These are phyloP conservation scores for Gynostemma pentaphyllum DNA, from an alignment of 306 rosid species.

Conservation along the genomic window DNA sequence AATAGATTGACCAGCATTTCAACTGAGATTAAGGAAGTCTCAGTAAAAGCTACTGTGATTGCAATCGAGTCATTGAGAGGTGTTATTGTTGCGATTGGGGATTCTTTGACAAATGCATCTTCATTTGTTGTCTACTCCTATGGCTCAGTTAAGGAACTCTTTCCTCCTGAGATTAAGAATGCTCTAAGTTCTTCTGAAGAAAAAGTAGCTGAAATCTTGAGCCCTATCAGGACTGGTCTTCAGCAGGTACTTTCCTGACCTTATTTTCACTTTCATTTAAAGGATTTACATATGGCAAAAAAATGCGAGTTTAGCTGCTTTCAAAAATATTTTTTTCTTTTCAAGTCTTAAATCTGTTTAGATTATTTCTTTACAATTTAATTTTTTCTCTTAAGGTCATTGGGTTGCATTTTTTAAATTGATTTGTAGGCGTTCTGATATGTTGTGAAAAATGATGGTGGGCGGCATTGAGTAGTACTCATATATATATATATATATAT, in stretches of 20 bases:
- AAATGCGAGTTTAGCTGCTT: background rate
- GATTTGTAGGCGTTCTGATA: too few species aligned
- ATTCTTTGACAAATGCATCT: conserved; percentile 50
- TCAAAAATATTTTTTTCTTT: too few species aligned
- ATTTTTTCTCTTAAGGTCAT: too few species aligned
- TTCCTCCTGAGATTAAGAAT: conserved; percentile 58
- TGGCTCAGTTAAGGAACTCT: conserved; percentile 60
- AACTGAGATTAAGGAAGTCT: conserved; percentile 38
- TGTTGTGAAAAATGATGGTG: too few species aligned
- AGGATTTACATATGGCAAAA: too few species aligned
- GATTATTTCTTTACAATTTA: too few species aligned
- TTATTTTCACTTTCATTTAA: too few species aligned
- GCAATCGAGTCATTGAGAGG: conserved; percentile 53
- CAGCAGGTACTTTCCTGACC: conserved; percentile 38
- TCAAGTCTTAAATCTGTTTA: too few species aligned
- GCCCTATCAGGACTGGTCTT: conserved; percentile 46
- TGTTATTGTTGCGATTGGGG: conserved; percentile 45
- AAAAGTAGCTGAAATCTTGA: conserved; percentile 43
- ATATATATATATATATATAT: background rate
- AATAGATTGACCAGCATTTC: conserved; percentile 42
- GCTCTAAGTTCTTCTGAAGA: conserved; percentile 52
- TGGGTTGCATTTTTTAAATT: too few species aligned
- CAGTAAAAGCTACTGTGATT: conserved; percentile 41
- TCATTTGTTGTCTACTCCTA: conserved; percentile 50
- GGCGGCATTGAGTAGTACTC: too few species aligned